Conservation (phyloP, 1,284 basidiomycete species). For the Termitomyces sp. region DNA sequence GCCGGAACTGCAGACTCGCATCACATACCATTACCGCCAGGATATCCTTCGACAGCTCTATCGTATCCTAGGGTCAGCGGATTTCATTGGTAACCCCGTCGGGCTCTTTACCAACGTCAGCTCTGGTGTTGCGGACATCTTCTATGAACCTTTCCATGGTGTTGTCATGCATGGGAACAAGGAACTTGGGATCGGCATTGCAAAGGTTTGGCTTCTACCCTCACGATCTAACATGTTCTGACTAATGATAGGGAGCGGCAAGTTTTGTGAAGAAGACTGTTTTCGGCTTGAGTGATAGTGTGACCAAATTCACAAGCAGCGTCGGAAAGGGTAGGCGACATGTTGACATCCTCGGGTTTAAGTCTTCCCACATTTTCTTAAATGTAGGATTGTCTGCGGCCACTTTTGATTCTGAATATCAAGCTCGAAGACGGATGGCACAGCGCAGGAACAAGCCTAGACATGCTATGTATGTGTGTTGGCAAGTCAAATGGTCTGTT, state of each 20-base stretch:
- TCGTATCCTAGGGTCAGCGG: conserved; percentile 93
- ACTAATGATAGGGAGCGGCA: conserved; percentile 72
- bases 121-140: conserved; percentile 97
- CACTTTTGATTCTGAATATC: conserved; percentile 95
- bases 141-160: conserved; percentile 98
- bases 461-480: conserved; percentile 77
- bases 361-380: background rate
- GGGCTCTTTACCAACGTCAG: conserved; percentile 98
- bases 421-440: conserved; percentile 82
- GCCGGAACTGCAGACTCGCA: conserved; percentile 80
- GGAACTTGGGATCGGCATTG: conserved; percentile 95
- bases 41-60: conserved; percentile 94
- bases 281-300: conserved; percentile 92
- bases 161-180: conserved; percentile 96
- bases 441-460: conserved; percentile 92
- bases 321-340: conserved; percentile 80
- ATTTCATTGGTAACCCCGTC: conserved; percentile 92
- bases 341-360: background rate
- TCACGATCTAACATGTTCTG: background rate
- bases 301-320: conserved; percentile 96
- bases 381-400: conserved; percentile 83
- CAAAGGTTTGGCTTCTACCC: conserved; percentile 58
- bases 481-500: background rate
- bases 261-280: conserved; percentile 99
- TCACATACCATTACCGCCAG: conserved; percentile 92